Percentiles rank a stretch among this genome's conserved stretches.
These are phyloP conservation scores for Petunia secreta DNA, from an alignment of 257 asterid genomes.

Conservation along the genomic window DNA sequence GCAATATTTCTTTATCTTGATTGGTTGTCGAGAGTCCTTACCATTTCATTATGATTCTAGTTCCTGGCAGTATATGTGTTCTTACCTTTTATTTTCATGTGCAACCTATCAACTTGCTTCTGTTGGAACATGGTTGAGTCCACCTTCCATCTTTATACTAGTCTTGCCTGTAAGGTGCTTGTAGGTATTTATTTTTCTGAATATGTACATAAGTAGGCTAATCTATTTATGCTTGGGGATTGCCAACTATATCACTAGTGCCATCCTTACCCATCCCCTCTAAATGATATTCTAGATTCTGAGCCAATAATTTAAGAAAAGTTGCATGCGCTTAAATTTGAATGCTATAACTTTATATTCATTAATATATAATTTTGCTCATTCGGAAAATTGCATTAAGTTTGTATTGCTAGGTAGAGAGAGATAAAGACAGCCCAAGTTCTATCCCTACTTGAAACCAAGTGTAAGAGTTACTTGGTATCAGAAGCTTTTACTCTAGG, in stretches of 20 bases:
- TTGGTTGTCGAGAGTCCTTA: not conserved
- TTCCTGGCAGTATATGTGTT: not conserved
- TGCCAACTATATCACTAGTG: not conserved
- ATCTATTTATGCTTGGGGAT: not conserved
- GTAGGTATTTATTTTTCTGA: not conserved
- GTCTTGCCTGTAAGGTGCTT: not conserved
- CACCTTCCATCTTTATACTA: not conserved
- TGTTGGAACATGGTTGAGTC: not conserved
- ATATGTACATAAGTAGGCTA: not conserved
- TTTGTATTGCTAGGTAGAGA: not conserved
- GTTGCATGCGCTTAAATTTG: not conserved
- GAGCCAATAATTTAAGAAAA: not conserved
- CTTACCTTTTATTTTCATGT: not conserved
- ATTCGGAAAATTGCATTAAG: not conserved
- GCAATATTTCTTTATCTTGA: not conserved
- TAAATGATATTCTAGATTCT: not conserved
- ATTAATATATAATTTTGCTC: too few species aligned
- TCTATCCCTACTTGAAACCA: not conserved
- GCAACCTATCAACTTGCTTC: not conserved
- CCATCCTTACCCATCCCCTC: not conserved
- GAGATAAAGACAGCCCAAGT: too few species aligned
- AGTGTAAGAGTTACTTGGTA: not conserved
- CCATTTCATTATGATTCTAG: not conserved
- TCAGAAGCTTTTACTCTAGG: not conserved
- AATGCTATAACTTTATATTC: not conserved